Evolutionary conservation across 2,329 filamentous ascomycete genomes (phyloP).

Genomic region (Paradendryphiella salina): DNA sequence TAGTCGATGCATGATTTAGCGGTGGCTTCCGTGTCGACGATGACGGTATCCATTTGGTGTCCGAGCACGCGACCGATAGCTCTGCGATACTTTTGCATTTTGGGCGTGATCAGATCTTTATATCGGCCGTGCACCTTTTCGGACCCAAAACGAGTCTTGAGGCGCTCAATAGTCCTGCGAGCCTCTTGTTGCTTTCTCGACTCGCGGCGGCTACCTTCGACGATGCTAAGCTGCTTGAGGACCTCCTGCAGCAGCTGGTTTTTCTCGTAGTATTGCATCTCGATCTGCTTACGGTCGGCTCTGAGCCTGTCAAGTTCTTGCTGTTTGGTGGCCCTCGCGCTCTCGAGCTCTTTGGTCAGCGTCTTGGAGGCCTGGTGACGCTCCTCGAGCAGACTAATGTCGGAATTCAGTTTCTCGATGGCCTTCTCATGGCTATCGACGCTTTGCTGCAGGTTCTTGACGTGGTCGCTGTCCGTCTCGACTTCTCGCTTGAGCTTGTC

Average conservation of each 20-base stretch:
- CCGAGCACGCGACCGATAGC: slow-evolving; percentile 92
- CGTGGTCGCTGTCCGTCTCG: slow-evolving; percentile 88
- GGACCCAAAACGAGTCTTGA: slow-evolving; percentile 82
- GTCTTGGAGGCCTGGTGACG: slow-evolving; percentile 66
- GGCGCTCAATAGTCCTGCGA: slow-evolving; percentile 79
- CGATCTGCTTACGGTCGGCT: slow-evolving; percentile 54
- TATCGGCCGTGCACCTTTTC: slow-evolving; percentile 83
- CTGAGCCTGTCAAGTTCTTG: slow-evolving; percentile 75
- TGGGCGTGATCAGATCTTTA: slow-evolving; percentile 89
- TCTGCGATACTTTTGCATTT: slow-evolving; percentile 94
- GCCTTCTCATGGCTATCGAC: slow-evolving; percentile 77
- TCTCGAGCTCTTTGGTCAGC: slow-evolving; percentile 67
- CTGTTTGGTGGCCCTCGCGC: slow-evolving; percentile 84
- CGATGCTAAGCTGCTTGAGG: slow-evolving; percentile 76
- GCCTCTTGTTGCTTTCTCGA: slow-evolving; percentile 77
- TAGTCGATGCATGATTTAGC: slow-evolving; percentile 94
- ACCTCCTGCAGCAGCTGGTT: slow-evolving; percentile 89
- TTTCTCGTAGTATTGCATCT: slow-evolving; percentile 81
- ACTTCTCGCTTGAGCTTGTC: slow-evolving; percentile 86
- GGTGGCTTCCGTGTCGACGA: slow-evolving; percentile 94
- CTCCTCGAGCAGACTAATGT: slow-evolving; percentile 69
- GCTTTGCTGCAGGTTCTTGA: slow-evolving; percentile 85
- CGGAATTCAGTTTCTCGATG: slow-evolving; percentile 72
- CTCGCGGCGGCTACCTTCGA: slow-evolving; percentile 83
- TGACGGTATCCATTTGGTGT: slow-evolving; percentile 88